Evolutionary conservation across 805 yeast species (phyloP), one percentile per base, ranked within the genome.

Genomic region (Limtongozyma cylindracea): DNA sequence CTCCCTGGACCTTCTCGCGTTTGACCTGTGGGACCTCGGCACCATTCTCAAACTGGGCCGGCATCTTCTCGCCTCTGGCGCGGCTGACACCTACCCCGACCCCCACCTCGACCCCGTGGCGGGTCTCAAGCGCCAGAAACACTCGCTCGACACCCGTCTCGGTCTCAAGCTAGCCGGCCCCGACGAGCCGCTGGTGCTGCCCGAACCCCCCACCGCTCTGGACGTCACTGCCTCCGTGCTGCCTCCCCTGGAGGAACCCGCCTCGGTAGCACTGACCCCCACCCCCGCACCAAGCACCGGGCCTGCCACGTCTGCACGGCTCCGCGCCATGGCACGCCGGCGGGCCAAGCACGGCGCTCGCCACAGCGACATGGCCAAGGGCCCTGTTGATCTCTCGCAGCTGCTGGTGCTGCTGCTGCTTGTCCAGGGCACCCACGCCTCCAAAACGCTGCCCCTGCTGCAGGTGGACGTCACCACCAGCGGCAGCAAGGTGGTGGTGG

Each of bases 271-370:
- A n/a, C n/a, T n/a, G n/a, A n/a, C n/a, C n/a, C n/a, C n/a, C n/a
- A n/a, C n/a, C n/a, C n/a, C n/a, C n/a, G n/a, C n/a, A n/a, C n/a
- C n/a, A n/a, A n/a, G n/a, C n/a, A n/a, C n/a, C n/a, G n/a, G n/a
- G n/a, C n/a, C n/a, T n/a, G 40, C 55, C 26, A 30, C 61, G 19
- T 68, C 72, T 22, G 82, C 91, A 0, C 62, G 95, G 40, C 60
- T 80, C 55, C 61, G 77, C 28, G 96, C 94, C 2, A 65, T 84
- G 76, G 93, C 93, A n/a, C 72, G 73, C 34, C 60, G 96, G 35
- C 68, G 71, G 37, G 88, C 91, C 4, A 77, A 73, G 38, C 67
- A 63, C 23, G 61, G 55, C 29, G 73, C 76, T 1, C 65, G 61
- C 31, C 43, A 57, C 7, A 47, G 49, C 6, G 43, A 55, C 5